These are phyloP conservation scores for Pestalotiopsis sp. DNA, from an alignment of 2,329 filamentous ascomycete species.

Conservation along the genomic window DNA sequence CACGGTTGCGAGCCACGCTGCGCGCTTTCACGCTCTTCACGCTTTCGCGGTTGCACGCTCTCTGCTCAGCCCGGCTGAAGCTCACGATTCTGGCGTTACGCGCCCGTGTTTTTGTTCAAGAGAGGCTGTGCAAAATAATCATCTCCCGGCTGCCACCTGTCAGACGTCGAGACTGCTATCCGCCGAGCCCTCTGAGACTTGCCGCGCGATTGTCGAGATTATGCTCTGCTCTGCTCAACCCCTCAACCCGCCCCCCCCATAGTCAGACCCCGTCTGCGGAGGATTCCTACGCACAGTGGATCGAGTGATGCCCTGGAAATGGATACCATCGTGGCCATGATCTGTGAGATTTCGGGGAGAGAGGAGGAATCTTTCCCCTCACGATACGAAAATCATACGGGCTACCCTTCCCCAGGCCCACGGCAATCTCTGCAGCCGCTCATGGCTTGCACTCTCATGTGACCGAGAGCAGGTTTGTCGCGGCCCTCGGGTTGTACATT, in stretches of 20 bases:
- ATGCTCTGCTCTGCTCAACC: background rate
- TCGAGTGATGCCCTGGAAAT: too few species aligned
- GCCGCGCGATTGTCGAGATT: slow-evolving; percentile 1
- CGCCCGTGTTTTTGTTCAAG: background rate
- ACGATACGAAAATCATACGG: slow-evolving; percentile 22
- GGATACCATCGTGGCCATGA: background rate
- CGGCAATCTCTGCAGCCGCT: slow-evolving; percentile 18
- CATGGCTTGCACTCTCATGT: background rate
- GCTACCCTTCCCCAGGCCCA: slow-evolving; percentile 9
- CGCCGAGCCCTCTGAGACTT: background rate
- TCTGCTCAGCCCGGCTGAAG: too few species aligned
- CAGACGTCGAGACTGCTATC: slow-evolving; percentile 8
- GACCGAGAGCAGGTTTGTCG: background rate
- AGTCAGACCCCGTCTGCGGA: background rate
- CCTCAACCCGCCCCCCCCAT: background rate
- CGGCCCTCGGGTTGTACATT: background rate
- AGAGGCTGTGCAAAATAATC: background rate
- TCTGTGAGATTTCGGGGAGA: background rate
- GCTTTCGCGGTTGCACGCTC: background rate
- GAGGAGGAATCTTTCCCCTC: slow-evolving; percentile 15
- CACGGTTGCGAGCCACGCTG: background rate
- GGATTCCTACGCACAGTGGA: too few species aligned
- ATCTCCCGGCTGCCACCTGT: background rate
- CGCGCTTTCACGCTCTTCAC: background rate
- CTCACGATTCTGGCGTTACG: background rate